Percentiles rank a stretch among this genome's conserved stretches.
phyloP scores from a whole-genome alignment of 2,329 filamentous ascomycete genomes.

The Aspergillus unguis region DNA sequence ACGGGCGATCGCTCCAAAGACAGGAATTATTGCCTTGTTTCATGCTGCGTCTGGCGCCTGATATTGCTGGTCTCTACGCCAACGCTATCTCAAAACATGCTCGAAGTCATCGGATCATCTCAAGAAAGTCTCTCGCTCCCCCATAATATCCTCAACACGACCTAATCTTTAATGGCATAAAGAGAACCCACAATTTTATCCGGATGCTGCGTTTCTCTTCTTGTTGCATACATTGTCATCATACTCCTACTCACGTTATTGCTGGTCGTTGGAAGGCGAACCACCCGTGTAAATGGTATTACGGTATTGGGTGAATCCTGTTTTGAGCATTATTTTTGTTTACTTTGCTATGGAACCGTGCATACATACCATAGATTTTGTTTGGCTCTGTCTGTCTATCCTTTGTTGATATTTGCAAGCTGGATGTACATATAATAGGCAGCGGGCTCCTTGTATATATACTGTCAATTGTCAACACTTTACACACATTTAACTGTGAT shows the following conservation, averaged over 20 bases:
- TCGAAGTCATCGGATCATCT: background rate
- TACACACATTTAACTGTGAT: background rate
- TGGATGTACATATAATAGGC: slow-evolving; percentile 5
- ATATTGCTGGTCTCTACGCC: slow-evolving; percentile 9
- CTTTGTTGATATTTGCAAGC: slow-evolving; percentile 4
- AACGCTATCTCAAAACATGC: background rate
- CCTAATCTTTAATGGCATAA: slow-evolving; percentile 25
- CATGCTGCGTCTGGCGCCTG: slow-evolving; percentile 13
- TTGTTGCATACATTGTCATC: background rate
- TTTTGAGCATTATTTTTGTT: slow-evolving; percentile 4
- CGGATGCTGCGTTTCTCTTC: background rate
- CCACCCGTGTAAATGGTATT: background rate
- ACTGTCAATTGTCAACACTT: background rate
- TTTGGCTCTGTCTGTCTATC: too few relatives aligned
- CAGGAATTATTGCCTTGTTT: background rate
- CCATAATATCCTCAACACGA: slow-evolving; percentile 7
- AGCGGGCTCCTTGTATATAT: slow-evolving; percentile 1
- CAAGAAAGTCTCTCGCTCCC: background rate
- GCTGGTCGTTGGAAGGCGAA: background rate
- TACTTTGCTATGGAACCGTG: too few relatives aligned
- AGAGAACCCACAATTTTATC: background rate
- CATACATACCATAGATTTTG: too few relatives aligned
- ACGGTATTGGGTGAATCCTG: background rate
- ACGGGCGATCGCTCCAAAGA: slow-evolving; percentile 7
- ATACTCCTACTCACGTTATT: too few relatives aligned